Base-by-base conservation (phyloP, 305 asterid genomes). In the Rubia balearica region DNA sequence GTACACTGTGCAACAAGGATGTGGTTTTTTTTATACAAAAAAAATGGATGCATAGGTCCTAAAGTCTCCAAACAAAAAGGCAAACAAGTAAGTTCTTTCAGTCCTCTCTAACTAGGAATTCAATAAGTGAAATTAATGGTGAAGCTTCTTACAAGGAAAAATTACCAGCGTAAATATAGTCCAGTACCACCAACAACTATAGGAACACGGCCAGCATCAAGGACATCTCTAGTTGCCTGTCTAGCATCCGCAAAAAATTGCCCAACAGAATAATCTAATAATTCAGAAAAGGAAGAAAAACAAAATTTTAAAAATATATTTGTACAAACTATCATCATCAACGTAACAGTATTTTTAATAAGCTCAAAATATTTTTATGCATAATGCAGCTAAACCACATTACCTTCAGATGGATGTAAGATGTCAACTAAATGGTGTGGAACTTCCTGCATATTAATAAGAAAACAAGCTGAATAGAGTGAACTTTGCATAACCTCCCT, bases 161-260 rank as follows among this genome's bases (percentile, higher is more conserved):
- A 87, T 73, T 91, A 93, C 98, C 99, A 94, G 46, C 99, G 89
- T 76, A 94, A 83, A 85, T 91, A 94, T 82, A 94, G 74, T 75
- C 99, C 99, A 55, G 96, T 94, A 64, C 99, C 99, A 19, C 99
- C 99, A 13, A 93, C 84, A 73, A 94, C 87, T 65, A 94, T 82
- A n/a, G 98, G 97, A 78, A 89, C 95, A 66, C 79, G 90, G 33
- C 89, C 95, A 77, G 85, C 83, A 65, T 83, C 71, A 71, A 89
- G 92, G 62, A 88, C 76, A 73, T 89, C 96, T 74, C 73, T 88
- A 8, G 96, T 88, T 77, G 78, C 83, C 80, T 83, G 77, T 82
- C 99, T 91, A 69, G 93, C 96, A 76, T 94, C 98, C 84, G 79
- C 87, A 67, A 80, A 94, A 83, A 94, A 94, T 67, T 81, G 74